phyloP scores from a whole-genome alignment of 1,139 yeast species.

The Lodderomyces jiufengensis region DNA sequence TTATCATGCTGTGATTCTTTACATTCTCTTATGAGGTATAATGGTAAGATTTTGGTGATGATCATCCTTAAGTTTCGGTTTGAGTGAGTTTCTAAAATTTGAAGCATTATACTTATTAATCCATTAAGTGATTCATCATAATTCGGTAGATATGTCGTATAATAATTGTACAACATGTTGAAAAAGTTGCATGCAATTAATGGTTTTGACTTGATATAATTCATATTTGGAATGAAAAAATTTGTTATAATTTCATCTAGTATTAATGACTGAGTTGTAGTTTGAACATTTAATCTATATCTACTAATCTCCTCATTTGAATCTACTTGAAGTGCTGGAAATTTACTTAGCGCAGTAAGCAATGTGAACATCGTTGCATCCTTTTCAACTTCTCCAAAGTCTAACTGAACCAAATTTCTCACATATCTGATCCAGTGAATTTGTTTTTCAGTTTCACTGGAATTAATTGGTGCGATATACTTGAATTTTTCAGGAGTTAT shows the following conservation, averaged over 20 bases:
- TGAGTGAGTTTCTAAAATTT: conserved; percentile 20
- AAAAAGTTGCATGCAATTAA: conserved; percentile 42
- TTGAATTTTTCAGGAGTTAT: conserved; percentile 1
- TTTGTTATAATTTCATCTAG: conserved; percentile 22
- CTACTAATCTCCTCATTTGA: conserved; percentile 16
- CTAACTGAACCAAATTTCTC: conserved; percentile 7
- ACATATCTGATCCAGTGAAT: conserved; percentile 25
- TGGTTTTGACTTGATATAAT: conserved; percentile 15
- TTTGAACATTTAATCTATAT: conserved; percentile 22
- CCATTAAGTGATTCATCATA: conserved; percentile 19
- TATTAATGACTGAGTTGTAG: conserved; percentile 19
- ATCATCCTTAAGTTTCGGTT: conserved; percentile 54
- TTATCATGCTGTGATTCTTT: conserved; percentile 26
- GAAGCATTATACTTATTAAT: conserved; percentile 15
- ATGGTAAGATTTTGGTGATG: conserved; percentile 45
- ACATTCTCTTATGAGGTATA: conserved; percentile 33
- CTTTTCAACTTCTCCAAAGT: conserved; percentile 10
- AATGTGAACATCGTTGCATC: conserved; percentile 23
- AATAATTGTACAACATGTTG: conserved; percentile 43
- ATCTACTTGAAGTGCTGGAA: conserved; percentile 22
- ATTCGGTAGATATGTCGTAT: conserved; percentile 34
- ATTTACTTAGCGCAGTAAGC: conserved; percentile 40
- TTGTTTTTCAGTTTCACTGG: conserved; percentile 7
- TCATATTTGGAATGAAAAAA: conserved; percentile 11
- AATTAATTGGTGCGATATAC: background rate